These are phyloP conservation scores for Micractinium conductrix DNA, from an alignment of 139 green algal genomes.

Conservation along the genomic window DNA sequence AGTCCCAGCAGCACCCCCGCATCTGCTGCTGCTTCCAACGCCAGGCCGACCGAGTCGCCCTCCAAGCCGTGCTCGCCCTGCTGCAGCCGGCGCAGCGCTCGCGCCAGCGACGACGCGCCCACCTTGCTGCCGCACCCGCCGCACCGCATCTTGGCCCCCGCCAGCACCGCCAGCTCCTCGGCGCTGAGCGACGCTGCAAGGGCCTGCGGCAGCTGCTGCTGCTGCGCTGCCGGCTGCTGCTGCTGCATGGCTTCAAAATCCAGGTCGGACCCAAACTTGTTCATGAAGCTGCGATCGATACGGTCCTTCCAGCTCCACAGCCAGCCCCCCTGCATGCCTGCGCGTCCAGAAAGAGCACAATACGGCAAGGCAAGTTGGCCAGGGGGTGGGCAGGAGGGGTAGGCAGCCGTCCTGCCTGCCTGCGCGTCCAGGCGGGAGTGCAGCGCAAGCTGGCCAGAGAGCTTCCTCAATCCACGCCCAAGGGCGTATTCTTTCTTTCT, in stretches of 20 bases:
- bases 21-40: neutral
- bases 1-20: conserved; percentile 55
- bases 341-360: neutral
- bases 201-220: neutral
- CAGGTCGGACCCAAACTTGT: conserved; percentile 72
- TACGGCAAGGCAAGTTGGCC: neutral
- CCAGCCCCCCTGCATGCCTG: conserved; percentile 63
- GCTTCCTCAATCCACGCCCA: no score
- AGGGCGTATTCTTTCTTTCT: no score
- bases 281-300: conserved; percentile 93
- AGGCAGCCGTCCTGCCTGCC: no score
- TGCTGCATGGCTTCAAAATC: conserved; percentile 37
- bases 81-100: conserved; percentile 61
- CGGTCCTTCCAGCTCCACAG: conserved; percentile 92
- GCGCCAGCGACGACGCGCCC: conserved; percentile 62
- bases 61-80: neutral
- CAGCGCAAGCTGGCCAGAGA: no score
- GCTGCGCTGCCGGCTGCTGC: neutral
- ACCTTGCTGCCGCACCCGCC: conserved; percentile 94
- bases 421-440: no score
- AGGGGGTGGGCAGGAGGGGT: neutral
- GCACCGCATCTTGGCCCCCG: conserved; percentile 84
- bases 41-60: no score
- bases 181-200: conserved; percentile 25
- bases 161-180: conserved; percentile 54